phyloP scores from a whole-genome alignment of 805 yeast species.

The Vanderwaltozyma verrucispora region DNA sequence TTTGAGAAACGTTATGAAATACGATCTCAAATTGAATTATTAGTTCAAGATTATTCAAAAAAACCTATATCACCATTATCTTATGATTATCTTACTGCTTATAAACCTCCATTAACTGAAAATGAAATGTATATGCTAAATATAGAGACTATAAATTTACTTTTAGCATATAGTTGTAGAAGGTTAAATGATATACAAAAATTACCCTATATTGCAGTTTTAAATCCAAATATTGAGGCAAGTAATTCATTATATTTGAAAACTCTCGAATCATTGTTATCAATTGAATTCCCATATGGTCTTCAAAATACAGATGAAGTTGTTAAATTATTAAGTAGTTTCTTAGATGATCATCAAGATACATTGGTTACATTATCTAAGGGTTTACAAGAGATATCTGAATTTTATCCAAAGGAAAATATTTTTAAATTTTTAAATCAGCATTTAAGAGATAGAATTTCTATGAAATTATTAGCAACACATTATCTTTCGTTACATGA shows the following conservation, averaged over 20 bases:
- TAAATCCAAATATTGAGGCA: conserved; percentile 78
- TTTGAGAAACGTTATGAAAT: conserved; percentile 47
- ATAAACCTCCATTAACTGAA: conserved; percentile 26
- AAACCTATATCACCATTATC: conserved; percentile 45
- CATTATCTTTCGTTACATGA: conserved; percentile 66
- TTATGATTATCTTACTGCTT: conserved; percentile 38
- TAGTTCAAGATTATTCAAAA: conserved; percentile 47
- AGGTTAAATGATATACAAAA: conserved; percentile 59
- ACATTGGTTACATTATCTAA: conserved; percentile 72
- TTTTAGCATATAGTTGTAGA: conserved; percentile 56
- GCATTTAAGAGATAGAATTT: conserved; percentile 75
- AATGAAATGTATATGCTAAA: conserved; percentile 32
- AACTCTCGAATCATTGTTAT: conserved; percentile 46
- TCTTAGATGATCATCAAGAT: conserved; percentile 72
- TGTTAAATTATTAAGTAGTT: conserved; percentile 41
- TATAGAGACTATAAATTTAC: conserved; percentile 43
- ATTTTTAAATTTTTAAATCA: conserved; percentile 57
- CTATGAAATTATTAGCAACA: conserved; percentile 77
- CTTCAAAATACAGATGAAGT: conserved; percentile 45
- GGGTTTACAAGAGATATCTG: conserved; percentile 47
- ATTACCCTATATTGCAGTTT: conserved; percentile 72
- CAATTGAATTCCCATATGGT: conserved; percentile 35
- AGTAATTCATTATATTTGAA: conserved; percentile 64
- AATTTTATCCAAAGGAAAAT: conserved; percentile 35
- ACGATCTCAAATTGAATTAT: conserved; percentile 46